Percentiles rank a stretch among this genome's conserved stretches.
These are phyloP conservation scores for Astragalus glycyphyllos DNA, from an alignment of 306 rosid genomes.

Conservation along the genomic window DNA sequence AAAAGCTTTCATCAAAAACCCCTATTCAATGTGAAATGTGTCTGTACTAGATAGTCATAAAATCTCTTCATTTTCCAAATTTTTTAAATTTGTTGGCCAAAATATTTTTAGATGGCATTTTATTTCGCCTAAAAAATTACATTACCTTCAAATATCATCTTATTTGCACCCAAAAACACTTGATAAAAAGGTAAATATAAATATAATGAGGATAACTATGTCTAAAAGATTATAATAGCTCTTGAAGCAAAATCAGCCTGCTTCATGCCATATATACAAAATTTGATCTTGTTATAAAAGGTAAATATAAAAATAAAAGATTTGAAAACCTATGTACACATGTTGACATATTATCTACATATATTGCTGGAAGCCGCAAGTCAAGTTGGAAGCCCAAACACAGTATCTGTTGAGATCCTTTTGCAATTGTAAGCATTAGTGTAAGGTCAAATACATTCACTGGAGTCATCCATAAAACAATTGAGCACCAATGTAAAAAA, in stretches of 20 bases:
- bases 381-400: not conserved
- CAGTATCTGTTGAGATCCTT: not conserved
- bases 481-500: slow-evolving; percentile 51
- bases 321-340: not conserved
- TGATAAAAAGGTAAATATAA: too few relatives aligned
- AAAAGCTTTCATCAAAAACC: too few relatives aligned
- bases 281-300: not conserved
- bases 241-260: not conserved
- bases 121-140: too few relatives aligned
- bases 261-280: not conserved
- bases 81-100: too few relatives aligned
- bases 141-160: too few relatives aligned
- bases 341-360: not conserved
- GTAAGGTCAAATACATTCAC: slow-evolving; percentile 43
- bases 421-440: slow-evolving; percentile 18
- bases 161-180: too few relatives aligned
- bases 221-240: not conserved
- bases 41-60: too few relatives aligned
- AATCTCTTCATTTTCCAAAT: too few relatives aligned
- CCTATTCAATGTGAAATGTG: too few relatives aligned
- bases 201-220: not conserved
- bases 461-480: slow-evolving; percentile 45
- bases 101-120: too few relatives aligned
- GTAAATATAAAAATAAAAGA: not conserved
- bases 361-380: not conserved